These are phyloP conservation scores for Neurospora pannonica DNA, from an alignment of 495 filamentous ascomycete species.

Conservation along the genomic window DNA sequence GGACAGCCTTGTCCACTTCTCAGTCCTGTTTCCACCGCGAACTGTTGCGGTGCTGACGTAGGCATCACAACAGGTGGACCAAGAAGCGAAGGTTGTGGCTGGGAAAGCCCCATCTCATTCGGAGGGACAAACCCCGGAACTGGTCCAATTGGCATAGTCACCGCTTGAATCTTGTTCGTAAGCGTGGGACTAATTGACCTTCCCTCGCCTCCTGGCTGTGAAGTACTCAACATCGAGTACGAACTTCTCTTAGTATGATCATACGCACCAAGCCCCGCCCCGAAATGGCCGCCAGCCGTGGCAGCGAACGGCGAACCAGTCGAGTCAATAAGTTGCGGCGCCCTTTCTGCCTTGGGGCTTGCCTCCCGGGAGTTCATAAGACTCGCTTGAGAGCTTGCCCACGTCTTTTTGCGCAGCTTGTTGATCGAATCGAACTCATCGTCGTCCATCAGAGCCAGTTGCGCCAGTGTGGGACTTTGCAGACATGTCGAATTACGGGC, in stretches of 20 bases:
- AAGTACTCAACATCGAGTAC: background rate
- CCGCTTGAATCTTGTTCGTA: background rate
- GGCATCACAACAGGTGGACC: background rate
- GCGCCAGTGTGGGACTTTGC: constrained; percentile 54
- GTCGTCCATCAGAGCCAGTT: constrained; percentile 60
- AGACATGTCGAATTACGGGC: constrained; percentile 8
- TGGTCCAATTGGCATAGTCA: background rate
- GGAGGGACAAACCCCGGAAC: background rate
- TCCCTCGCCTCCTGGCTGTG: background rate
- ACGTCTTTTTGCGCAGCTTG: constrained; percentile 63
- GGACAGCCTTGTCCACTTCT: background rate
- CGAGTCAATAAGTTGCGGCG: background rate
- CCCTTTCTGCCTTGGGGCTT: constrained; percentile 40
- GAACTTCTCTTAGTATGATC: background rate
- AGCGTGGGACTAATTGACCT: background rate
- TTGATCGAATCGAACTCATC: constrained; percentile 55
- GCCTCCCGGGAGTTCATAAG: constrained; percentile 50
- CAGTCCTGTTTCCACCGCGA: background rate
- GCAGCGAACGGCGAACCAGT: background rate
- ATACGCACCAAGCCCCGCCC: background rate
- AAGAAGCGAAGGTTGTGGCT: background rate
- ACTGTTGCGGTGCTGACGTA: background rate
- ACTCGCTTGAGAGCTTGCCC: constrained; percentile 72
- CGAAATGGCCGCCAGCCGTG: background rate
- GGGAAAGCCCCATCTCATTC: background rate